Evolutionary conservation across 257 asterid species (phyloP), one percentile per base, ranked within the genome.

Genomic region (Anisodus tanguticus): DNA sequence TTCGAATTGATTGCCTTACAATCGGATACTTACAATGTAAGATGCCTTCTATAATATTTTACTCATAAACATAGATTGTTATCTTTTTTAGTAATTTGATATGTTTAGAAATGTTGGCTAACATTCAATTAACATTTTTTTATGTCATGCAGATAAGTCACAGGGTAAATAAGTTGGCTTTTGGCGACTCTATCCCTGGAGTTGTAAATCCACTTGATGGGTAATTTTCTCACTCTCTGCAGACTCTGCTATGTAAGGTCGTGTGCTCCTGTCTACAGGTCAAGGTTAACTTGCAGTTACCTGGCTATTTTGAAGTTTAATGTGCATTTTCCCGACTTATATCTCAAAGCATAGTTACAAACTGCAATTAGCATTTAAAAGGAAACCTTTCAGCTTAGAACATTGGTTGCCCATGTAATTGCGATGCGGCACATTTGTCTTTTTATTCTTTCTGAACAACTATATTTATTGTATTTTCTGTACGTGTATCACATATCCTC

Each of bases 151-250:
- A 97, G 99, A 95, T 97, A 84, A 95, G 94, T 90, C 99, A 95
- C 93, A 93, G 79, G 90, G 91, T 97, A 85, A 91, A 97, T 89
- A 97, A 93, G 89, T 77, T 97, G 68, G 87, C 98, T 47, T 95
- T 95, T 86, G 99, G 99, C 85, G 97, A 91, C 81, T 85, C 92
- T 74, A 92, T 94, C 90, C 99, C 98, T 62, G 98, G 98, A 86
- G 82, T 94, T 80, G 91, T 90, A 83, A 97, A 97, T 90, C 98
- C 99, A 9, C 92, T 95, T 81, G 99, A 97, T 81, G 97, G 97
- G 99, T 97, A 93, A 86, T 81, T 83, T 31, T 54, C 85, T 88
- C 87, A 79, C 70, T 84, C 31, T 68, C 35, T 60, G 64, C 43
- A 11, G 45, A 31, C 53, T 3, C 54, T 81, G n/a, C 22, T 51